These are phyloP conservation scores for Vanderwaltozyma tropicalis DNA, from an alignment of 805 yeast genomes.

Conservation along the genomic window DNA sequence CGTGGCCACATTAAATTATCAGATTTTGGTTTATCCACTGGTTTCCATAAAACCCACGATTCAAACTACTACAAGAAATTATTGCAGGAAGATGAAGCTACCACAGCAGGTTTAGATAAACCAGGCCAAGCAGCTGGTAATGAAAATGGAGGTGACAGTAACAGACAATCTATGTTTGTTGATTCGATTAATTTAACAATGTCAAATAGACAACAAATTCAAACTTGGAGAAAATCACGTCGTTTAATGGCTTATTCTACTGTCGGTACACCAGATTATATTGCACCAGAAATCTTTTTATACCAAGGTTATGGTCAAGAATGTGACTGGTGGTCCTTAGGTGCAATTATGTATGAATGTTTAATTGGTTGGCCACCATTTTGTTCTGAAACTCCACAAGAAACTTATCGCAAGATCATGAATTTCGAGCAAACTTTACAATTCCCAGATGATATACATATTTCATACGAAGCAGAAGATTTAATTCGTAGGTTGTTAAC, in stretches of 20 bases:
- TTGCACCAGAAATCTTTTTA: slow-evolving; percentile 88
- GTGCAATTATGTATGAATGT: slow-evolving; percentile 95
- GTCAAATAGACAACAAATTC: slow-evolving; percentile 90
- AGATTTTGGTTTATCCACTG: slow-evolving; percentile 82
- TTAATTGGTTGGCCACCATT: slow-evolving; percentile 96
- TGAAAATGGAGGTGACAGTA: slow-evolving; percentile 23
- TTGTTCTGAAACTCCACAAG: slow-evolving; percentile 90
- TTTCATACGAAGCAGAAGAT: slow-evolving; percentile 83
- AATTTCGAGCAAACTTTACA: slow-evolving; percentile 83
- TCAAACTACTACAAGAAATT: slow-evolving; percentile 75
- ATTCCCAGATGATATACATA: slow-evolving; percentile 86
- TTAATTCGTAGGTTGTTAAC: slow-evolving; percentile 68
- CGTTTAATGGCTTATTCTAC: slow-evolving; percentile 92
- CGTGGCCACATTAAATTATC: slow-evolving; percentile 73
- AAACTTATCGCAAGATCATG: slow-evolving; percentile 81
- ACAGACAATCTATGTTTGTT: slow-evolving; percentile 74
- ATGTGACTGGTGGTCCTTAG: slow-evolving; percentile 97
- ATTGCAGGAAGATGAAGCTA: slow-evolving; percentile 49
- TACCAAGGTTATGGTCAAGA: slow-evolving; percentile 95
- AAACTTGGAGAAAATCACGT: slow-evolving; percentile 90
- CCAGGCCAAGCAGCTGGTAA: slow-evolving; percentile 26
- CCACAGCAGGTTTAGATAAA: slow-evolving; percentile 25
- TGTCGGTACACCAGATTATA: slow-evolving; percentile 93
- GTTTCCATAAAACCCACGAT: slow-evolving; percentile 90
- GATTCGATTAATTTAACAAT: slow-evolving; percentile 93